Evolutionary conservation across 169 alveolate genomes (phyloP).

Genomic region (Plasmodium yoelii): DNA sequence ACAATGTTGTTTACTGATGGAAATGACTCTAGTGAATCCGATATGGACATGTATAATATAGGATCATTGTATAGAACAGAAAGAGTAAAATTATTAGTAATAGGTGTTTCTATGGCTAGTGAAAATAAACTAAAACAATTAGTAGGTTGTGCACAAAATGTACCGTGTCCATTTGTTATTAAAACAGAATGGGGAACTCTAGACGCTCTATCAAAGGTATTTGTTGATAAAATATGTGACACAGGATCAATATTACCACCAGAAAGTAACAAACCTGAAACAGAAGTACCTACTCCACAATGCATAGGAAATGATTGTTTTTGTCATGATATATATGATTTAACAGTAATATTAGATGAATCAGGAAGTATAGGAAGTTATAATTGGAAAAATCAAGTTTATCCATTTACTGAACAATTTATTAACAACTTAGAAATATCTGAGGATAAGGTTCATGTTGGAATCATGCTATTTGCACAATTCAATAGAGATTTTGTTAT

Average conservation of each 20-base stretch:
- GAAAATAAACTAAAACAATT: constrained; percentile 31
- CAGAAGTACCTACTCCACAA: constrained; percentile 17
- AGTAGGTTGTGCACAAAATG: constrained; percentile 29
- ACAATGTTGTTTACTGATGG: constrained; percentile 73
- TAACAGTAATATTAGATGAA: constrained; percentile 66
- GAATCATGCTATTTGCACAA: constrained; percentile 52
- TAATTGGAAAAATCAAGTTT: constrained; percentile 59
- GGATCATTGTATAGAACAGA: constrained; percentile 57
- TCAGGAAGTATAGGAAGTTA: constrained; percentile 44
- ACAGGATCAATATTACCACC: constrained; percentile 52
- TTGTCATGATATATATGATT: constrained; percentile 52
- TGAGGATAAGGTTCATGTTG: constrained; percentile 41
- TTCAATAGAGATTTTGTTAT: constrained; percentile 50
- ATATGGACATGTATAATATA: constrained; percentile 9
- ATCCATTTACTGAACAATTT: constrained; percentile 20
- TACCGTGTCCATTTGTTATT: constrained; percentile 43
- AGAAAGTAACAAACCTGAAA: constrained; percentile 3
- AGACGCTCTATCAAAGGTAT: constrained; percentile 2
- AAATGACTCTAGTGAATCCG: constrained; percentile 42
- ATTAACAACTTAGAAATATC: constrained; percentile 22
- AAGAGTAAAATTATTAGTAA: constrained; percentile 46
- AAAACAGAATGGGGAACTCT: constrained; percentile 56
- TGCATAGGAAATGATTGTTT: constrained; percentile 64
- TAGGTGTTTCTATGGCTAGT: constrained; percentile 68
- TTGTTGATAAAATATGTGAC: constrained; percentile 46